Percentiles rank a stretch among this genome's conserved stretches.
phyloP scores from a whole-genome alignment of 441 rosid species.

The Daphne laureola region DNA sequence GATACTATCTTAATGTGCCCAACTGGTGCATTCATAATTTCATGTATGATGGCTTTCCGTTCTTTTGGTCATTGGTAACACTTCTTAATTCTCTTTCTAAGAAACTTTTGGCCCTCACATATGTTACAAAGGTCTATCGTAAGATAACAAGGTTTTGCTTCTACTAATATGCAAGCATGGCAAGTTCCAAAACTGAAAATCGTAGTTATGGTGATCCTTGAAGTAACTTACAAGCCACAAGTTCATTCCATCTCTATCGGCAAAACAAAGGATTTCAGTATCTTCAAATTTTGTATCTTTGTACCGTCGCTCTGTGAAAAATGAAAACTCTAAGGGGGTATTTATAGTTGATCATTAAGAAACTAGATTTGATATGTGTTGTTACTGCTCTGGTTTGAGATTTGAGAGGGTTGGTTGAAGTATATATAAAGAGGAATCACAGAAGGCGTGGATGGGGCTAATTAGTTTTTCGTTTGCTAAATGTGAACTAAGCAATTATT shows the following conservation, averaged over 20 bases:
- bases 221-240: slow-evolving; percentile 75
- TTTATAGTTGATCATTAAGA: too few relatives aligned
- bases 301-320: slow-evolving; percentile 91
- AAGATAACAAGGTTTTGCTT: slow-evolving; percentile 86
- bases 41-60: slow-evolving; percentile 78
- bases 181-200: slow-evolving; percentile 67
- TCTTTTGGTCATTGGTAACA: slow-evolving; percentile 86
- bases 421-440: too few relatives aligned
- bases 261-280: slow-evolving; percentile 72
- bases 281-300: slow-evolving; percentile 69
- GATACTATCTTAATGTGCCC: too few relatives aligned
- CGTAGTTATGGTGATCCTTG: slow-evolving; percentile 73
- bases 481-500: too few relatives aligned
- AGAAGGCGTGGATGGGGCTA: too few relatives aligned
- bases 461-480: too few relatives aligned
- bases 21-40: slow-evolving; percentile 68
- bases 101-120: slow-evolving; percentile 97
- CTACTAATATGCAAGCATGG: slow-evolving; percentile 93
- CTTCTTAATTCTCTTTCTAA: slow-evolving; percentile 90
- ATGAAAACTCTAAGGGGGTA: slow-evolving; percentile 86
- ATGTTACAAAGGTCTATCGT: slow-evolving; percentile 96
- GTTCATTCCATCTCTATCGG: slow-evolving; percentile 71
- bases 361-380: too few relatives aligned
- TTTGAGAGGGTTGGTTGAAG: too few relatives aligned
- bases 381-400: too few relatives aligned